Percentiles rank a stretch among this genome's conserved stretches.
phyloP scores from a whole-genome alignment of 2,329 filamentous ascomycete species.

The Talaromyces rugulosus region DNA sequence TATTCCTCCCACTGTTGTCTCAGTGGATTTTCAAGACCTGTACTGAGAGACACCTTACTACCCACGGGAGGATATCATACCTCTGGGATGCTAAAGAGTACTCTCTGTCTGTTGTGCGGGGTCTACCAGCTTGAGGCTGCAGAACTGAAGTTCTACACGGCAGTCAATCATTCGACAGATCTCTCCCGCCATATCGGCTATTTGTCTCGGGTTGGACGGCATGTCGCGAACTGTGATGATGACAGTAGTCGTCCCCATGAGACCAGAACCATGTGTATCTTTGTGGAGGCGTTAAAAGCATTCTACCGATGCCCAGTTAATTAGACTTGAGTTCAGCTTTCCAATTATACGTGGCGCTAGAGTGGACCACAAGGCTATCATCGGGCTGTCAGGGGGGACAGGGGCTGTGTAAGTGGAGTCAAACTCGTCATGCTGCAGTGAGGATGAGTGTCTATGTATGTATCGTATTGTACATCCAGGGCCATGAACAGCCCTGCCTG shows the following conservation, averaged over 20 bases:
- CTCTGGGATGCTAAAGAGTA: not conserved
- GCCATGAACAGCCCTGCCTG: not conserved
- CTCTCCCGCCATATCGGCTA: not conserved
- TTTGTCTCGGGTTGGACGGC: not conserved
- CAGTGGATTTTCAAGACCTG: not conserved
- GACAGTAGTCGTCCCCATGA: not conserved
- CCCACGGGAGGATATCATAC: not conserved
- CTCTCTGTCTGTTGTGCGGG: not conserved
- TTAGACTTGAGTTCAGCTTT: not conserved
- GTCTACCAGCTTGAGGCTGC: not conserved
- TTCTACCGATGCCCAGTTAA: constrained; percentile 7
- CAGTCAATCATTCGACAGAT: not conserved
- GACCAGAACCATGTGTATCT: not conserved
- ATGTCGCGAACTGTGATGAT: not conserved
- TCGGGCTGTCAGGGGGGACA: not conserved
- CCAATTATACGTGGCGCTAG: not conserved
- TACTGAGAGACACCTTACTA: constrained; percentile 1
- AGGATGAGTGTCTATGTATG: not conserved
- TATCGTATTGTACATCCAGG: not conserved
- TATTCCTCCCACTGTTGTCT: constrained; percentile 1
- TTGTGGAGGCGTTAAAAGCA: constrained; percentile 3
- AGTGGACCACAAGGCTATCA: not conserved
- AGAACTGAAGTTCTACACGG: constrained; percentile 1
- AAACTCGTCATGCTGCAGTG: not conserved
- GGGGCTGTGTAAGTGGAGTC: not conserved